Base-by-base conservation (phyloP, 2,329 filamentous ascomycete genomes). In the Alternaria arborescens region DNA sequence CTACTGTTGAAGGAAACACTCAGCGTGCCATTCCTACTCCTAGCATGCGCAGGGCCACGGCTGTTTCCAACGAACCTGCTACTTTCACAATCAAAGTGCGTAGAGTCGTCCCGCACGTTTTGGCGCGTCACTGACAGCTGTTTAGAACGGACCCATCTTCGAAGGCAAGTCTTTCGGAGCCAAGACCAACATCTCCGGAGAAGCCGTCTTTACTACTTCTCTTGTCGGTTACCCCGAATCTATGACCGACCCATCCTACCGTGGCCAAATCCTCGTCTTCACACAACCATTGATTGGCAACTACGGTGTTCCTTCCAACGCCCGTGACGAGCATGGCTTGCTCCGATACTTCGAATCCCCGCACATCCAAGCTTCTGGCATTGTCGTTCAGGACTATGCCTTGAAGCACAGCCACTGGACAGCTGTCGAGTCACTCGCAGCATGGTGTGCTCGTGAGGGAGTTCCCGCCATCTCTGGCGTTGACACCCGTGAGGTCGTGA, bases 301-400 rank as follows among this genome's bases (percentile, higher is more conserved):
- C 87, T 99, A 99, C 79, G 95, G 95, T 72, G 94, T 99, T 18
- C 95, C 95, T 16, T 96, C 93, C 32, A 88, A 86, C 66, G 87
- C 89, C 74, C 90, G 93, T 67, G 95, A 99, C 80, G 84, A 94
- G 80, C 92, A 89, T 80, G 95, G 95, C 72, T 88, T 99, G 61
- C 86, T 98, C 78, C 95, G 95, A 83, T 97, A 98, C 85, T 99
- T 99, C 75, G 95, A 99, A 83, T 97, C 93, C 28, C 95, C 95
- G 54, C 93, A 98, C 82, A 94, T 99, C 69, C 95, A 99, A 84
- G 96, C 94, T 61, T 92, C 92, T 64, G 95, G 94, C 80, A 91
- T 99, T 52, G 94, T 99, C 47, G 95, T 99, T 55, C 93, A 94
- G 72, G 95, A 99, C 78, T 93, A 94, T 65, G 94, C 95, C 44